Evolutionary conservation across 805 yeast genomes (phyloP).

Genomic region (Starmerella lactis-condensi): DNA sequence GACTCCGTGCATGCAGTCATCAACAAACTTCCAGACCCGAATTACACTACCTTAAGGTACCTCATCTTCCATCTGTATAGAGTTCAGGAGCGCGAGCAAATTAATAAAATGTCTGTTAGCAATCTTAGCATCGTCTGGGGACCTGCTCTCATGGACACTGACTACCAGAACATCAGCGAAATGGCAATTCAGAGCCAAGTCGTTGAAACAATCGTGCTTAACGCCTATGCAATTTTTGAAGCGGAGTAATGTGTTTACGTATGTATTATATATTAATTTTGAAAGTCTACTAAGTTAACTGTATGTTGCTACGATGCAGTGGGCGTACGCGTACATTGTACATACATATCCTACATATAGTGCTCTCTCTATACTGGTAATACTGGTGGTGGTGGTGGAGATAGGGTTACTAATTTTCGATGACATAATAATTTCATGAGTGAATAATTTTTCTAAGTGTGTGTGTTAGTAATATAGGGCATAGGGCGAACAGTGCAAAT

Average conservation of each 20-base stretch:
- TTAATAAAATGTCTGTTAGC: conserved; percentile 65
- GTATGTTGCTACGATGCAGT: conserved; percentile 5
- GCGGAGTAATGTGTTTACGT: conserved; percentile 27
- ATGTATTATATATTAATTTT: conserved; percentile 1
- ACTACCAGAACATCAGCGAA: conserved; percentile 47
- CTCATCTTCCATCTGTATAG: conserved; percentile 69
- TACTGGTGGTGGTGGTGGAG: background rate
- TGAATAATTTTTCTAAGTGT: no score
- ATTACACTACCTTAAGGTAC: conserved; percentile 77
- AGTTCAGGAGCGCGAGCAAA: conserved; percentile 41
- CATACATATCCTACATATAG: background rate
- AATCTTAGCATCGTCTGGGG: conserved; percentile 90
- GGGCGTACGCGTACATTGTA: background rate
- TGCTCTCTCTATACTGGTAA: background rate
- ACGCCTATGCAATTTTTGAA: conserved; percentile 67
- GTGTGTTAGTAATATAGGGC: no score
- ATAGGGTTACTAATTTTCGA: background rate
- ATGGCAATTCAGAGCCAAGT: conserved; percentile 58
- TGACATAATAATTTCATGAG: no score
- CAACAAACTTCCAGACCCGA: conserved; percentile 82
- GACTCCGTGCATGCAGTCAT: conserved; percentile 71
- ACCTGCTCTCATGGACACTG: conserved; percentile 59
- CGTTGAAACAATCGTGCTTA: conserved; percentile 65
- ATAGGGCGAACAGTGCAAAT: no score
- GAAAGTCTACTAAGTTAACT: no score